A percentile compares a stretch with the other conserved stretches of the same genome.
Conservation (phyloP, 2,329 filamentous ascomycete genomes). For the Curvularia verruculosa region DNA sequence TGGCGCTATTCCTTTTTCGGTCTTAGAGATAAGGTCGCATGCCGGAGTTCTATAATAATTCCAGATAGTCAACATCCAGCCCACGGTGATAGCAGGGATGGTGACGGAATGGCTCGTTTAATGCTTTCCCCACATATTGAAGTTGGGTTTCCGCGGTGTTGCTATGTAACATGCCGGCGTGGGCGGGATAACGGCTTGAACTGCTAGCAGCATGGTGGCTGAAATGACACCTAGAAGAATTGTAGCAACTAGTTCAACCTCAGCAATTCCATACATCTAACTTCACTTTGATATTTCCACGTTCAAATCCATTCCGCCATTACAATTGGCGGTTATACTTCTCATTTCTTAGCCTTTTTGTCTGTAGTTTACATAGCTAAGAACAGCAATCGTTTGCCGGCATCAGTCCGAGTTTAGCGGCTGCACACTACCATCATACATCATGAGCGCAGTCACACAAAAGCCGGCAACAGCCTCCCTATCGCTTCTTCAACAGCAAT, state of each 20-base stretch:
- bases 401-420: background rate
- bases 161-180: slow-evolving; percentile 13
- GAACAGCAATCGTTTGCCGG: background rate
- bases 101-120: slow-evolving; percentile 27
- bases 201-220: slow-evolving; percentile 18
- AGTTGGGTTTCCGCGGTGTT: slow-evolving; percentile 25
- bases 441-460: slow-evolving; percentile 29
- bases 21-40: slow-evolving; percentile 47
- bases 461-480: slow-evolving; percentile 21
- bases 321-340: background rate
- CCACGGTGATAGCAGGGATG: slow-evolving; percentile 10
- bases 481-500: slow-evolving; percentile 22
- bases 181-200: slow-evolving; percentile 13
- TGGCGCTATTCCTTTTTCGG: slow-evolving; percentile 32
- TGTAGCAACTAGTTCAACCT: background rate
- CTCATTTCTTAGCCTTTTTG: background rate
- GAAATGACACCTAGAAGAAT: slow-evolving; percentile 10
- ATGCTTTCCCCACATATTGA: slow-evolving; percentile 32
- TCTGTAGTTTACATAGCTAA: background rate
- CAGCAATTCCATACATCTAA: background rate
- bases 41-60: slow-evolving; percentile 20
- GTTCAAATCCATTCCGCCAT: background rate
- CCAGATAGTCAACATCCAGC: slow-evolving; percentile 7
- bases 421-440: slow-evolving; percentile 2
- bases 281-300: background rate